These are phyloP conservation scores for Dryas integrifolia DNA, from an alignment of 331 rosid genomes.

Conservation along the genomic window DNA sequence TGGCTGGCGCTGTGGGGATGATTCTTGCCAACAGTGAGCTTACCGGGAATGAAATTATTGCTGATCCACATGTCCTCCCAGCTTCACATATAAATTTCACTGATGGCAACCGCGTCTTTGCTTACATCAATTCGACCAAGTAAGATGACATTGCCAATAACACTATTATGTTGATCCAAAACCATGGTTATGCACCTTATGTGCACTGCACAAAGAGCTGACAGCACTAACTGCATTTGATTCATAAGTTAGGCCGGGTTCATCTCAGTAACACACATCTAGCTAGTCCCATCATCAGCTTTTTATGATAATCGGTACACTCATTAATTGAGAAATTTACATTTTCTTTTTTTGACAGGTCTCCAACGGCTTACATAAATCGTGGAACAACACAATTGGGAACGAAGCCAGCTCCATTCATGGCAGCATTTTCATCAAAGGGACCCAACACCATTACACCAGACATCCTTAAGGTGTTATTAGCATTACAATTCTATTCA, in stretches of 20 bases:
- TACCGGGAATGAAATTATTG: constrained; percentile 38
- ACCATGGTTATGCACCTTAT: background rate
- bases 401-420: constrained; percentile 78
- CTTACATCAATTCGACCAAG: constrained; percentile 57
- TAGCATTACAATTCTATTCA: background rate
- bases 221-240: too few relatives aligned
- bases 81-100: constrained; percentile 49
- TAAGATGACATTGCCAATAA: constrained; percentile 20
- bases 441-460: constrained; percentile 73
- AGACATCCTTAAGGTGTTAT: constrained; percentile 71
- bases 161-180: background rate
- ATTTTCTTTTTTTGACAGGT: constrained; percentile 31
- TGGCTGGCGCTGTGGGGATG: constrained; percentile 83
- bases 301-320: too few relatives aligned
- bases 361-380: constrained; percentile 63
- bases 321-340: background rate
- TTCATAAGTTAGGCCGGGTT: too few relatives aligned
- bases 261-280: too few relatives aligned
- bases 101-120: constrained; percentile 44
- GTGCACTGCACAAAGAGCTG: too few relatives aligned
- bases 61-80: constrained; percentile 75
- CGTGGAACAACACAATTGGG: constrained; percentile 50
- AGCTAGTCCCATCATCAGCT: too few relatives aligned
- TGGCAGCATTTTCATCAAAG: constrained; percentile 96
- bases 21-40: constrained; percentile 52